phyloP scores from a whole-genome alignment of 78 protist species.

The Dictyostelium capitatum region DNA sequence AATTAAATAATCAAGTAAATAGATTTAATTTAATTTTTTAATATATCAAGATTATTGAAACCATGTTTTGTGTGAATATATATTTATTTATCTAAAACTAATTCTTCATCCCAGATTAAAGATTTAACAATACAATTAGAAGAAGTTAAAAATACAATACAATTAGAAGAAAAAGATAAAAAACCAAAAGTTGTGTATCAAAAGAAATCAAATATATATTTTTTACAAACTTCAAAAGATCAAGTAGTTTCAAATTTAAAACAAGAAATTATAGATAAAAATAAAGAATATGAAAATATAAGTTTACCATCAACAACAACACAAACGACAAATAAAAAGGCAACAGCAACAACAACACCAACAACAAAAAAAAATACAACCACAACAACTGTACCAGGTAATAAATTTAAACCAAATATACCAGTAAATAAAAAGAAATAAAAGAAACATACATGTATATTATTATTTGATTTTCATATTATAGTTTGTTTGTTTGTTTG shows the following conservation, averaged over 20 bases:
- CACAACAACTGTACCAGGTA: background rate
- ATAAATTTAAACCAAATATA: constrained; percentile 21
- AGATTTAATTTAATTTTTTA: no score
- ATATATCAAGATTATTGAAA: no score
- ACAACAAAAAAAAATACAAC: constrained; percentile 1
- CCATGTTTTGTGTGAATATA: no score
- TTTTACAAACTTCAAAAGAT: background rate
- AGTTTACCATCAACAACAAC: no score
- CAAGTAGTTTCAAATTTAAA: background rate
- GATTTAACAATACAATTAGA: background rate
- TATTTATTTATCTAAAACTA: no score
- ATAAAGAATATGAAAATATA: no score
- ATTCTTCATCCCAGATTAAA: background rate
- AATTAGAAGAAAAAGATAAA: background rate
- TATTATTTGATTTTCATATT: no score
- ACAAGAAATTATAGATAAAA: no score
- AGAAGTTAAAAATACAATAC: constrained; percentile 4
- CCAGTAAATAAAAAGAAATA: background rate
- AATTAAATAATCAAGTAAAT: no score
- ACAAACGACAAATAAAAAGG: no score
- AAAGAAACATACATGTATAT: background rate
- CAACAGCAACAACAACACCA: no score
- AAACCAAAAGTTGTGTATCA: background rate
- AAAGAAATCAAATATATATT: constrained; percentile 1
- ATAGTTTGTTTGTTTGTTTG: no score